Evolutionary conservation across 2,329 filamentous ascomycete genomes (phyloP).

Genomic region (Westerdykella aurantiaca): DNA sequence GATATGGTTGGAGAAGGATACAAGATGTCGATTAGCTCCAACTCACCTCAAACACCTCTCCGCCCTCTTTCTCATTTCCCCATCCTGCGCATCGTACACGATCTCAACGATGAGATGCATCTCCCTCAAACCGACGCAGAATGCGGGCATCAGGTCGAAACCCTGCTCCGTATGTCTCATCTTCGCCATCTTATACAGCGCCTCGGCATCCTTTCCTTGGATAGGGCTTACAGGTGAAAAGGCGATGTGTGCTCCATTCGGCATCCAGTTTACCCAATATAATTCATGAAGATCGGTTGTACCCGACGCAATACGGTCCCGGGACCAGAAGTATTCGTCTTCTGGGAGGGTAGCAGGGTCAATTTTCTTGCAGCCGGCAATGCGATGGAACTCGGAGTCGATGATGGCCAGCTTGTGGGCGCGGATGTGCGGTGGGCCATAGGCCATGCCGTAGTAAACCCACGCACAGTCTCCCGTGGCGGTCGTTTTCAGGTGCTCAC

Average conservation of each 20-base stretch:
- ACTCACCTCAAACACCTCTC: slow-evolving; percentile 17
- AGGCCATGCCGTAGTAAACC: slow-evolving; percentile 19
- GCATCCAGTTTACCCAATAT: slow-evolving; percentile 36
- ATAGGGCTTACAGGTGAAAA: slow-evolving; percentile 46
- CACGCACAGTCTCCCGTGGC: slow-evolving; percentile 13
- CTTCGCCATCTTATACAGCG: slow-evolving; percentile 31
- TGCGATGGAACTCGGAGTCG: slow-evolving; percentile 12
- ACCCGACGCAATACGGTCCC: slow-evolving; percentile 15
- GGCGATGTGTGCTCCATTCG: slow-evolving; percentile 42
- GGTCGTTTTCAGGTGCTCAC: slow-evolving; percentile 10
- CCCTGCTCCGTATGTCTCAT: slow-evolving; percentile 15
- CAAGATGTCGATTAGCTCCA: too few species aligned
- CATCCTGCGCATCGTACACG: slow-evolving; percentile 26
- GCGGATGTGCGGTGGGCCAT: slow-evolving; percentile 14
- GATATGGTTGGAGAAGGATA: too few species aligned
- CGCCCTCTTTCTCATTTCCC: slow-evolving; percentile 16
- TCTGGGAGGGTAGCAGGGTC: slow-evolving; percentile 11
- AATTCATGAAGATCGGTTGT: slow-evolving; percentile 36
- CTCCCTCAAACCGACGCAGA: slow-evolving; percentile 33
- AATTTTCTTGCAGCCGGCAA: slow-evolving; percentile 11
- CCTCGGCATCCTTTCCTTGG: slow-evolving; percentile 38
- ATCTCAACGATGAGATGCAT: slow-evolving; percentile 38
- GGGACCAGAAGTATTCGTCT: slow-evolving; percentile 18
- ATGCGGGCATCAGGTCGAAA: slow-evolving; percentile 20
- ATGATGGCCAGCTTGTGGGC: slow-evolving; percentile 14